phyloP scores from a whole-genome alignment of 768 basidiomycete genomes.

The Podaxis mareebaensis region DNA sequence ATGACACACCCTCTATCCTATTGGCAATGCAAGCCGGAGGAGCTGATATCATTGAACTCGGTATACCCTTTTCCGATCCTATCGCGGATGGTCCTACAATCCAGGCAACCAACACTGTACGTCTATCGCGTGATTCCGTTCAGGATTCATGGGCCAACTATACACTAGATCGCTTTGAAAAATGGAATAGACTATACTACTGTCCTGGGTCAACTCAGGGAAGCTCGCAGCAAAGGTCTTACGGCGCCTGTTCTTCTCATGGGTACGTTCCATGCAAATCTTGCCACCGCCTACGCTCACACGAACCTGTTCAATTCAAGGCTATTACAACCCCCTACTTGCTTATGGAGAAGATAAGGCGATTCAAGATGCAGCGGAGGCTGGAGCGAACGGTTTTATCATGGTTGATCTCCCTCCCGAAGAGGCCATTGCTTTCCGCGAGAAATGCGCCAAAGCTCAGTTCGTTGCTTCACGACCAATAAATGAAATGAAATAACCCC shows the following conservation, averaged over 20 bases:
- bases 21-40: conserved; percentile 94
- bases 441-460: conserved; percentile 81
- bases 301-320: conserved; percentile 38
- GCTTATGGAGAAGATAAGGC: conserved; percentile 96
- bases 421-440: conserved; percentile 88
- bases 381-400: conserved; percentile 96
- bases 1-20: conserved; percentile 84
- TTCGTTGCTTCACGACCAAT: conserved; percentile 39
- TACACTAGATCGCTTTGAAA: conserved; percentile 74
- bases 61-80: conserved; percentile 95
- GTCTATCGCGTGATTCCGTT: conserved; percentile 26
- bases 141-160: conserved; percentile 7
- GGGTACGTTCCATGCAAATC: conserved; percentile 53
- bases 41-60: conserved; percentile 92
- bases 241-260: conserved; percentile 89
- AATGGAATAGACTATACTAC: conserved; percentile 77
- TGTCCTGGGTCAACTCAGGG: conserved; percentile 71
- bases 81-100: conserved; percentile 95
- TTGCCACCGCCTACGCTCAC: background rate
- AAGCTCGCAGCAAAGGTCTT: conserved; percentile 82
- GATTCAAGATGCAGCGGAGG: conserved; percentile 83
- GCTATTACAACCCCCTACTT: conserved; percentile 96
- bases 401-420: conserved; percentile 98
- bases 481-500: background rate
- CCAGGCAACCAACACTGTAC: conserved; percentile 90